Conservation (phyloP, 106 monocot species). For the Hemerocallis citrina region DNA sequence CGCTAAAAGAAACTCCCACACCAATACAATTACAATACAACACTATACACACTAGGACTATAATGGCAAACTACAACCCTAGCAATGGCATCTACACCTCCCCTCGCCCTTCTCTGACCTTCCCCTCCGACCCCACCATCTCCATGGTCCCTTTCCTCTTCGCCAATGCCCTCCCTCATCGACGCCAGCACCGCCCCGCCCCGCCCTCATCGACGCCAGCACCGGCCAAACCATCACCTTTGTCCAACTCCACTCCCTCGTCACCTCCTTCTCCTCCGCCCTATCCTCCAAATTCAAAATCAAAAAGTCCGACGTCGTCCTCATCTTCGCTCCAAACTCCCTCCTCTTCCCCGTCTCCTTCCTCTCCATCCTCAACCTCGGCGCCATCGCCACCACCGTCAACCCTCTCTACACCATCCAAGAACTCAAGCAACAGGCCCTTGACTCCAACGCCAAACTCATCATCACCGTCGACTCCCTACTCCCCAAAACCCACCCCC, state of each 20-base stretch:
- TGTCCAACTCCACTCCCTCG: constrained; percentile 19
- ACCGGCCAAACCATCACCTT: constrained; percentile 29
- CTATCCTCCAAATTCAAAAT: constrained; percentile 19
- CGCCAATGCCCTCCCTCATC: constrained; percentile 20
- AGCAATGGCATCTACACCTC: constrained; percentile 38
- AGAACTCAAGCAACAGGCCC: constrained; percentile 67
- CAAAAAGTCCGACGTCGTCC: constrained; percentile 45
- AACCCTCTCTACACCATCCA: constrained; percentile 61
- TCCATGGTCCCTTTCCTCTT: constrained; percentile 46
- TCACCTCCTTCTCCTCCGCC: constrained; percentile 22
- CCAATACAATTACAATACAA: too few relatives aligned
- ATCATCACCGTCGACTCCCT: constrained; percentile 47
- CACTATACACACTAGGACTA: too few relatives aligned
- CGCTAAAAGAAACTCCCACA: too few relatives aligned
- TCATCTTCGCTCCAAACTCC: constrained; percentile 79
- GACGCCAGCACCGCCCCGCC: constrained; percentile 20
- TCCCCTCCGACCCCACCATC: constrained; percentile 36
- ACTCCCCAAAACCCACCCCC: constrained; percentile 26
- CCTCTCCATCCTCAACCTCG: constrained; percentile 46
- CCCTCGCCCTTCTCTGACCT: constrained; percentile 18
- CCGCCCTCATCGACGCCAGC: constrained; percentile 42
- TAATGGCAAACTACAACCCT: constrained; percentile 50
- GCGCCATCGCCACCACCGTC: constrained; percentile 70
- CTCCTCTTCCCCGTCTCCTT: constrained; percentile 49
- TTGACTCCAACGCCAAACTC: constrained; percentile 35